Base-by-base conservation (phyloP, 2,329 filamentous ascomycete genomes). In the Stylonectria norvegica region DNA sequence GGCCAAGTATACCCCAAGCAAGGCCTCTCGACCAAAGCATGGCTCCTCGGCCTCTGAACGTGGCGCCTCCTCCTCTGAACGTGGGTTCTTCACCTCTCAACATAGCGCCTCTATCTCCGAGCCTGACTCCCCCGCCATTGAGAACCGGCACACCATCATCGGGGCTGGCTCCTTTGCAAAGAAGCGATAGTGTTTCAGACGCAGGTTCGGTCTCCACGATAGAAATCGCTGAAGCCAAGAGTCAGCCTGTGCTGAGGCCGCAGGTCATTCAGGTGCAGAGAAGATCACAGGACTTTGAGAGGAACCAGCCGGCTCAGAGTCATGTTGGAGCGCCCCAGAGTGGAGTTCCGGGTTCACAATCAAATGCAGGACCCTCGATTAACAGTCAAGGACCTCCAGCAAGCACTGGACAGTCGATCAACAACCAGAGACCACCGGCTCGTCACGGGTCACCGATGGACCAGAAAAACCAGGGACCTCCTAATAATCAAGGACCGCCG, bases 221-320 rank as follows among this genome's bases (percentile, higher is more conserved):
- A 5, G 54, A 57, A 15, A 52, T 57, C 2, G 47, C 50, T 4
- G 54, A 57, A 22, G 54, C 54, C 11, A 50, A 56, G 19, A 39
- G 52, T 15, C 54, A 57, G 15, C 48, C 52, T 16, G 54, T 57
- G 4, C 36, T 57, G 14, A 43, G 49, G 8, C 54, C 54, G 20
- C 56, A 53, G 4, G 48, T 57, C 12, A 31, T 57, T 6, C 54
- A 57, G 28, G 54, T 57, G 1, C 42, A 54, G 16, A 52, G 50
- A 5, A 47, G 36, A 19, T 36, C 43, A 22, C 48, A 54, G 12
- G 47, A 49, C 15, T 22, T 34, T 10, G 36, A 36, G 19, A 39
- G 15, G 12, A 33, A 18, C 14, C 48, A 22, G 10, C 37, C 30
- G 10, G 35, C 32, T 5, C 38, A 38, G 19, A 42, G 15, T 17